Percentiles rank a stretch among this genome's conserved stretches.
phyloP scores from a whole-genome alignment of 75 land plant species.

The Selaginella moellendorffii region DNA sequence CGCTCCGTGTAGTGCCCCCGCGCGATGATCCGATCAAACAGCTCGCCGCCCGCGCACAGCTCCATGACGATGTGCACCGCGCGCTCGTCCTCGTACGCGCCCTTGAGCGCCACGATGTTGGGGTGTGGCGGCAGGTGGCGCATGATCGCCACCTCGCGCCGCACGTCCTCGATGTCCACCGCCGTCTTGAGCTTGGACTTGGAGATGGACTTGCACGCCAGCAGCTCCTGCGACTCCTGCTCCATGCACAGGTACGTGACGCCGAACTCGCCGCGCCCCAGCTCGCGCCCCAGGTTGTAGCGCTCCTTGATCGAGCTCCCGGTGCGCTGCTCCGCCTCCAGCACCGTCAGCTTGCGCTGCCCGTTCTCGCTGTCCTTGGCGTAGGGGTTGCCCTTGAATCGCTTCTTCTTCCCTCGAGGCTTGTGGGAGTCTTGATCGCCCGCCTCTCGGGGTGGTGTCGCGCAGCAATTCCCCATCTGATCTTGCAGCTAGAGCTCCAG shows the following conservation, averaged over 20 bases:
- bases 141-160: constrained; percentile 80
- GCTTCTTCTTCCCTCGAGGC: neutral
- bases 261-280: constrained; percentile 79
- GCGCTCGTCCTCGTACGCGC: constrained; percentile 50
- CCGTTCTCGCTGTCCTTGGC: neutral
- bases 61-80: constrained; percentile 89
- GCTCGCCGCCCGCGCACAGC: constrained; percentile 74
- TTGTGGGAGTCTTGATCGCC: too few relatives aligned
- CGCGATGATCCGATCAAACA: constrained; percentile 72
- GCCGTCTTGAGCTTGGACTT: constrained; percentile 63
- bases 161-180: constrained; percentile 71
- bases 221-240: constrained; percentile 24
- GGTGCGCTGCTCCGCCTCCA: neutral
- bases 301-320: neutral
- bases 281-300: constrained; percentile 46
- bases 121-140: constrained; percentile 53
- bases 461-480: neutral
- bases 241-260: constrained; percentile 61
- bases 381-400: neutral
- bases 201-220: constrained; percentile 69
- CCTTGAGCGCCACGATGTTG: constrained; percentile 60
- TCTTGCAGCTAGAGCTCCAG: too few relatives aligned
- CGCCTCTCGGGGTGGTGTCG: neutral
- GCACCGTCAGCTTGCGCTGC: neutral
- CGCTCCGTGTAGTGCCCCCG: constrained; percentile 68